Conservation (phyloP, 1,284 basidiomycete genomes). For the Boletellus sp. region DNA sequence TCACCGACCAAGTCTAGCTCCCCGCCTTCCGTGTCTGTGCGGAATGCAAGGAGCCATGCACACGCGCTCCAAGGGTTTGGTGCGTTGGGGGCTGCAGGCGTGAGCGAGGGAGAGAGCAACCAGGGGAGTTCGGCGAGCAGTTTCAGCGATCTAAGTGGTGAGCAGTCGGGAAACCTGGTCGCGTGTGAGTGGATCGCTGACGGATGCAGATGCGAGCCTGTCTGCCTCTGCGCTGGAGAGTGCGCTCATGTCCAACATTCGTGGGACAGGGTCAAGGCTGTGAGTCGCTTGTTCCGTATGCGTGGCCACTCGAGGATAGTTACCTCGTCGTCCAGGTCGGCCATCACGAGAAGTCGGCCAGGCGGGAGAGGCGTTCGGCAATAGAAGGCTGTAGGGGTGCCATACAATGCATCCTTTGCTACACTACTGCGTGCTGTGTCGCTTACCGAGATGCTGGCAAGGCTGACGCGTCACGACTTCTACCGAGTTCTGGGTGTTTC, state of each 20-base stretch:
- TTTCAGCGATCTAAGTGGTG: slow-evolving; percentile 80
- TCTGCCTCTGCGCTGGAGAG: slow-evolving; percentile 74
- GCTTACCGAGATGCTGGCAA: slow-evolving; percentile 13
- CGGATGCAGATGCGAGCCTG: slow-evolving; percentile 57
- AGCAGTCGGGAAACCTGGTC: slow-evolving; percentile 17
- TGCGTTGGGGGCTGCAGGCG: slow-evolving; percentile 34
- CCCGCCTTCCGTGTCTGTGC: slow-evolving; percentile 53
- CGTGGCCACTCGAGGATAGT: not conserved
- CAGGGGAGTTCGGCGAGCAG: slow-evolving; percentile 71
- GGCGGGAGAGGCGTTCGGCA: slow-evolving; percentile 33
- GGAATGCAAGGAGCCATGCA: slow-evolving; percentile 47
- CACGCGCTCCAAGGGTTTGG: slow-evolving; percentile 40
- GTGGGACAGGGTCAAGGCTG: slow-evolving; percentile 26
- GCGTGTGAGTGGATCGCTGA: slow-evolving; percentile 3
- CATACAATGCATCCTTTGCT: slow-evolving; percentile 2
- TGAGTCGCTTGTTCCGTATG: slow-evolving; percentile 14
- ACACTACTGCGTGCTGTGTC: slow-evolving; percentile 4
- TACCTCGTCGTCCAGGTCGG: slow-evolving; percentile 36
- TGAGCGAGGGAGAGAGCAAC: slow-evolving; percentile 59
- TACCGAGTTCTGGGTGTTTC: slow-evolving; percentile 26
- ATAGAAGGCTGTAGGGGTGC: slow-evolving; percentile 10
- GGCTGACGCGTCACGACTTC: slow-evolving; percentile 23
- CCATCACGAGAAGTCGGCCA: slow-evolving; percentile 42
- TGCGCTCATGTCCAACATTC: slow-evolving; percentile 53
- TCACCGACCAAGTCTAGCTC: slow-evolving; percentile 56